Base-by-base conservation (phyloP, 2,329 filamentous ascomycete species). In the Tolypocladium nubicola region DNA sequence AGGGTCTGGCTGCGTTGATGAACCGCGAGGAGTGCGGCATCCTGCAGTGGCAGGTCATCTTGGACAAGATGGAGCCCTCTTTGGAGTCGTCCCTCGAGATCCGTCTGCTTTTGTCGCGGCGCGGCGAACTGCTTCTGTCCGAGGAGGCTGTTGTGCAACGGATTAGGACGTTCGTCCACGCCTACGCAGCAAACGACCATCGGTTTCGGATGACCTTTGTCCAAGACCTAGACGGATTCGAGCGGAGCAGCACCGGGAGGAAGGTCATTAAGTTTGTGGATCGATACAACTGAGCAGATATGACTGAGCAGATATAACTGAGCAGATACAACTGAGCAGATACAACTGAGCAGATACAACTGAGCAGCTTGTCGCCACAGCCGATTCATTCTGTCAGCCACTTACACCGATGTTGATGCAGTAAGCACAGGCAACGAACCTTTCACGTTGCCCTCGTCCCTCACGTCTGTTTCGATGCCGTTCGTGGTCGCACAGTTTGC, bases 1-100 rank as follows among this genome's bases (percentile, higher is more conserved):
- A 64, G 0, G 65, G 59, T 0, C 39, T 77, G 0, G 49, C 62
- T 0, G 45, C 58, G 0, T 13, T 71, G 0, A 63, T 72, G 53
- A 61, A 60, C 0, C 61, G 66, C 0, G 47, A 58, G 0, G 57
- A 65, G 2, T 67, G 58, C 4, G 68, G 68, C 0, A 56, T 77
- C 2, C 55, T 78, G 0, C 71, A 78, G 43, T 78, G 74, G 73
- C 75, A 78, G 58, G 61, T 76, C 1, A 67, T 77, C 2, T 50
- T 76, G 5, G 61, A 65, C 14, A 66, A 62, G 55, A 55, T 69
- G 45, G 61, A 67, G 16, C 63, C 60, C 1, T 63, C 65, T 0
- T 21, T 61, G 54, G 68, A 70, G 9, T 55, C 60, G 1, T 61
- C 52, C 0, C 57, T 65, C 0, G 62, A 74, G 60, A 40, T 65